Conservation (phyloP, 2,329 filamentous ascomycete genomes). For the Epichloe aotearoae region DNA sequence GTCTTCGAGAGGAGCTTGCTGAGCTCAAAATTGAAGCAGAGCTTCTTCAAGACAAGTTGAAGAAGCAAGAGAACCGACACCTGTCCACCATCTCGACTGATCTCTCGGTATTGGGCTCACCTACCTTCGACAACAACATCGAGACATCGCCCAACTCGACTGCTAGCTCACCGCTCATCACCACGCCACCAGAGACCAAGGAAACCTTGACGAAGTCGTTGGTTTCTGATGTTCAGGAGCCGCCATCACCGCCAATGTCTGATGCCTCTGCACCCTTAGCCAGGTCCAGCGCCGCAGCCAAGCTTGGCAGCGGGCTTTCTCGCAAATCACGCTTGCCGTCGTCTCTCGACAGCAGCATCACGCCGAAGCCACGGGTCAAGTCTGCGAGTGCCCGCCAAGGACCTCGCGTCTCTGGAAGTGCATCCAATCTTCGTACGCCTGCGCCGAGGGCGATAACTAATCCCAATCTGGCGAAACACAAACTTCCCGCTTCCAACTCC, state of each 20-base stretch:
- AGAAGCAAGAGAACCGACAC: constrained; percentile 50
- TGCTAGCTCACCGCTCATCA: constrained; percentile 81
- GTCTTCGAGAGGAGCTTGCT: constrained; percentile 77
- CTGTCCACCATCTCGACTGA: constrained; percentile 48
- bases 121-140: constrained; percentile 58
- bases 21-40: constrained; percentile 93
- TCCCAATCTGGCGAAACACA: constrained; percentile 37
- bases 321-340: constrained; percentile 43
- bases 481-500: constrained; percentile 50
- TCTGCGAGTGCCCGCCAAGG: constrained; percentile 19
- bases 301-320: constrained; percentile 15
- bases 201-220: constrained; percentile 43
- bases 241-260: constrained; percentile 87
- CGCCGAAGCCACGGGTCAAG: constrained; percentile 44
- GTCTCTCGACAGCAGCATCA: constrained; percentile 38
- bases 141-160: constrained; percentile 68
- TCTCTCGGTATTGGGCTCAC: constrained; percentile 52
- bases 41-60: constrained; percentile 86
- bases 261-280: constrained; percentile 57
- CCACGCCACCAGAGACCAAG: constrained; percentile 67
- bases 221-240: constrained; percentile 59
- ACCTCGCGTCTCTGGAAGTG: constrained; percentile 33
- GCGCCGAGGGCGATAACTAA: constrained; percentile 34
- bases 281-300: constrained; percentile 34
- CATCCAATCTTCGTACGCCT: constrained; percentile 32